phyloP scores from a whole-genome alignment of 129 eudicot species.

The Pittosporum tobira region DNA sequence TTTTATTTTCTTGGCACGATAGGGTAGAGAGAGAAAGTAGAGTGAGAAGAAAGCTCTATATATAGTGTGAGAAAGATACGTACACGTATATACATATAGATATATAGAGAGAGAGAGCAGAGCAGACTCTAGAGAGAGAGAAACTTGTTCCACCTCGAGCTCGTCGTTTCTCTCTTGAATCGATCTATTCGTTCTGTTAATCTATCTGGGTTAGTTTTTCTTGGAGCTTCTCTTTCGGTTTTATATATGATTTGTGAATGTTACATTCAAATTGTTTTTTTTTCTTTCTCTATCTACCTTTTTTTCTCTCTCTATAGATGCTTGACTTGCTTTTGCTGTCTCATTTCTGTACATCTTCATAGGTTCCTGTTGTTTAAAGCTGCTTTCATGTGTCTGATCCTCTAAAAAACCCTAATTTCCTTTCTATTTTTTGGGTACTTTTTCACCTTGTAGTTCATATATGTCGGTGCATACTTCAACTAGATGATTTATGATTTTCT shows the following conservation, averaged over 20 bases:
- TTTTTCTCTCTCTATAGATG: slow-evolving; percentile 3
- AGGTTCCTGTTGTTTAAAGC: slow-evolving; percentile 51
- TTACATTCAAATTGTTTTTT: slow-evolving; percentile 8
- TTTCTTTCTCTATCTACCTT: slow-evolving; percentile 4
- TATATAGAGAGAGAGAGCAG: slow-evolving; percentile 16
- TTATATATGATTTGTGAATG: slow-evolving; percentile 8
- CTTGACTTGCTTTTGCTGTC: slow-evolving; percentile 32
- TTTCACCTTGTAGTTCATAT: slow-evolving; percentile 1
- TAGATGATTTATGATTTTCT: not conserved
- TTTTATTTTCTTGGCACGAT: slow-evolving; percentile 43
- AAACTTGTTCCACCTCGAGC: not conserved
- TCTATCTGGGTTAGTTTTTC: not conserved
- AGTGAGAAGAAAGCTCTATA: slow-evolving; percentile 18
- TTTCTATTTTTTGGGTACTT: not conserved
- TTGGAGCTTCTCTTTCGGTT: slow-evolving; percentile 1
- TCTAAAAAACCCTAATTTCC: slow-evolving; percentile 26
- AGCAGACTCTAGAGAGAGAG: slow-evolving; percentile 16
- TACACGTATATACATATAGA: not conserved
- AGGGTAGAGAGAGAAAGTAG: slow-evolving; percentile 53
- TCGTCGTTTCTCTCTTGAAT: slow-evolving; percentile 32
- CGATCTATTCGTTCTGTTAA: slow-evolving; percentile 23
- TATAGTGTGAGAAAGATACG: slow-evolving; percentile 17
- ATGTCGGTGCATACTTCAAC: slow-evolving; percentile 46
- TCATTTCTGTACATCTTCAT: slow-evolving; percentile 38
- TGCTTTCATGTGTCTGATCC: slow-evolving; percentile 56